These are phyloP conservation scores for Durotheca rogersii DNA, from an alignment of 495 filamentous ascomycete species.

Conservation along the genomic window DNA sequence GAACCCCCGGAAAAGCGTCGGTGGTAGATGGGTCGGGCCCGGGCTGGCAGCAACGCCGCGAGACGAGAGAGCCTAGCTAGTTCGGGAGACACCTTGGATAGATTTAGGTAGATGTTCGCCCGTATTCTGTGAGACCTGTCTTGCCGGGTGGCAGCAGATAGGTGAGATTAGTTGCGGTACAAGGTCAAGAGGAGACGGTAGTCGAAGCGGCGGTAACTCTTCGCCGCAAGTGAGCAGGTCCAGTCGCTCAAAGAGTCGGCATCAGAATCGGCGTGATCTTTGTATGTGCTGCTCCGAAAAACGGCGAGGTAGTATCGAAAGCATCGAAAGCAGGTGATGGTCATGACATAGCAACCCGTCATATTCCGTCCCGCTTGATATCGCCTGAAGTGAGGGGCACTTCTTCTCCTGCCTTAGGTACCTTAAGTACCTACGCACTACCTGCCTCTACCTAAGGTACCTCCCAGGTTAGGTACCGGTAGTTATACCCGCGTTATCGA, in stretches of 20 bases:
- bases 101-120: too few species aligned
- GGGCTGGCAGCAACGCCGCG: not conserved
- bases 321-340: not conserved
- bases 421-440: not conserved
- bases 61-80: constrained; percentile 9
- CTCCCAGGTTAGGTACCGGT: too few species aligned
- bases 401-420: not conserved
- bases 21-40: constrained; percentile 3
- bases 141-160: too few species aligned
- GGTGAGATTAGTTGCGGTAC: not conserved
- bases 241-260: too few species aligned
- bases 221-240: too few species aligned
- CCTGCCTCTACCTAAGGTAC: too few species aligned
- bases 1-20: not conserved
- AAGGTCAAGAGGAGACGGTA: not conserved
- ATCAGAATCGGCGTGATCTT: too few species aligned
- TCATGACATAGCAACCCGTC: constrained; percentile 16
- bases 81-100: constrained; percentile 15
- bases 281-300: too few species aligned
- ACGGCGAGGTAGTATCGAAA: too few species aligned
- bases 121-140: too few species aligned
- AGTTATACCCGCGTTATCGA: too few species aligned
- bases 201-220: too few species aligned
- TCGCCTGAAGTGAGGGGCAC: constrained; percentile 24
- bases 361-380: constrained; percentile 16